phyloP scores from a whole-genome alignment of 1,284 basidiomycete species.

The Moniliella sp. region DNA sequence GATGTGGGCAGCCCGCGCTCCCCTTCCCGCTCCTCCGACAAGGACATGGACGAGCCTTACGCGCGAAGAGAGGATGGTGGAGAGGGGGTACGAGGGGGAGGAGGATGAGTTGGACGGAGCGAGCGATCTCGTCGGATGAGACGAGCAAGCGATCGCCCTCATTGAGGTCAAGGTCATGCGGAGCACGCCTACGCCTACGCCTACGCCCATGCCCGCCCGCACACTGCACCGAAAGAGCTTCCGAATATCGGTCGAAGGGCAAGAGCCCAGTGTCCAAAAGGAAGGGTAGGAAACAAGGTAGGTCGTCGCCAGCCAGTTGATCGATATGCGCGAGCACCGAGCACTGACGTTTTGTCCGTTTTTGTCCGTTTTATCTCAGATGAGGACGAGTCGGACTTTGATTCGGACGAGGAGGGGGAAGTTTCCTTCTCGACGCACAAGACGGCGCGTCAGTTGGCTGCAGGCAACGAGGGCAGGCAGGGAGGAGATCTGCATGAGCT shows the following conservation, averaged over 20 bases:
- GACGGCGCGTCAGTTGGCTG: conserved; percentile 25
- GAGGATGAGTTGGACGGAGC: neutral
- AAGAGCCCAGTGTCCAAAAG: no score
- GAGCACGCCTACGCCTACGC: conserved; percentile 6
- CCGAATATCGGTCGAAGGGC: no score
- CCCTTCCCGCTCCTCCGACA: neutral
- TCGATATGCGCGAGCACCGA: no score
- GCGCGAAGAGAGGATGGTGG: conserved; percentile 1
- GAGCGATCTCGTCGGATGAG: conserved; percentile 1
- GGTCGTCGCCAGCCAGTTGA: conserved; percentile 1
- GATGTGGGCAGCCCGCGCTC: neutral
- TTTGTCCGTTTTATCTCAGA: no score
- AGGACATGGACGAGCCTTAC: neutral
- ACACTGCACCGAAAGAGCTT: no score
- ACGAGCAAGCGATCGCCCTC: conserved; percentile 3
- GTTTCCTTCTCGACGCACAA: conserved; percentile 8
- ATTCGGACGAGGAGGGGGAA: conserved; percentile 4
- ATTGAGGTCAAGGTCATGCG: neutral
- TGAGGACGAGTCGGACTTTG: conserved; percentile 11
- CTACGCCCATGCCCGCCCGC: no score
- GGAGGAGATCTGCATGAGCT: conserved; percentile 15
- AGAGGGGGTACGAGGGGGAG: conserved; percentile 2
- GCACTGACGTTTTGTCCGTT: no score
- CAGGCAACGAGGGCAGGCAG: conserved; percentile 6
- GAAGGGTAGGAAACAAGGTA: conserved; percentile 2